phyloP scores from a whole-genome alignment of 306 rosid genomes.

The Albizia julibrissin region DNA sequence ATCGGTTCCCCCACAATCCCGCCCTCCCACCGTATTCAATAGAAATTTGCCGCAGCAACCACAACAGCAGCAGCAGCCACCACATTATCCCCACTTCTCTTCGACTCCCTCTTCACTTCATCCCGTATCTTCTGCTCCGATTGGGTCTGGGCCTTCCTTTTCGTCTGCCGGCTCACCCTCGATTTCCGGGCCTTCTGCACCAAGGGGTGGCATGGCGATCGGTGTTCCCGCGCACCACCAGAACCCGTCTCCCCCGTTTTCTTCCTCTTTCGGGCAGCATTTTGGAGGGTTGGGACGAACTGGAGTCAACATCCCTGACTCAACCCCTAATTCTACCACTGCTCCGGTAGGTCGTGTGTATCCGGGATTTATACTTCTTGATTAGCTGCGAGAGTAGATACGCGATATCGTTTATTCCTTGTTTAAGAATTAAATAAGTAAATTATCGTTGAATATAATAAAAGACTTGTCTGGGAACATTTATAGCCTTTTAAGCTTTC shows the following conservation, averaged over 20 bases:
- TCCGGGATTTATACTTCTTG: neutral
- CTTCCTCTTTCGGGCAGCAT: conserved; percentile 77
- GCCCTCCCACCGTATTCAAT: conserved; percentile 58
- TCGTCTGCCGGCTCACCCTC: conserved; percentile 43
- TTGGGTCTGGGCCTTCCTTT: conserved; percentile 43
- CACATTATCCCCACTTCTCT: conserved; percentile 59
- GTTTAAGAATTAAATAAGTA: neutral
- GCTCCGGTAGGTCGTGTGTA: conserved; percentile 53
- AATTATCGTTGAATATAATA: neutral
- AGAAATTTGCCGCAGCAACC: conserved; percentile 41
- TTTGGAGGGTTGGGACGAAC: conserved; percentile 78
- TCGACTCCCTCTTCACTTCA: conserved; percentile 46
- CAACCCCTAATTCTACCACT: conserved; percentile 51
- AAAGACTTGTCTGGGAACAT: neutral
- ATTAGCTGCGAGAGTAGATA: neutral
- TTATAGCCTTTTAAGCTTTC: neutral
- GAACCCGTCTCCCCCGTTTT: conserved; percentile 59
- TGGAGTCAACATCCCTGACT: conserved; percentile 51
- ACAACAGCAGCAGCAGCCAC: conserved; percentile 43
- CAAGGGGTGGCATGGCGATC: conserved; percentile 71
- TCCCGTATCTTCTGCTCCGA: conserved; percentile 45
- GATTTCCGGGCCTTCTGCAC: conserved; percentile 41
- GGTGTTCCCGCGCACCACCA: conserved; percentile 85
- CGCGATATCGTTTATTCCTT: neutral
- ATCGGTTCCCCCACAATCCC: conserved; percentile 46